Evolutionary conservation across 176 grass and related monocot genomes (phyloP).

Genomic region (Ensete glaucum): DNA sequence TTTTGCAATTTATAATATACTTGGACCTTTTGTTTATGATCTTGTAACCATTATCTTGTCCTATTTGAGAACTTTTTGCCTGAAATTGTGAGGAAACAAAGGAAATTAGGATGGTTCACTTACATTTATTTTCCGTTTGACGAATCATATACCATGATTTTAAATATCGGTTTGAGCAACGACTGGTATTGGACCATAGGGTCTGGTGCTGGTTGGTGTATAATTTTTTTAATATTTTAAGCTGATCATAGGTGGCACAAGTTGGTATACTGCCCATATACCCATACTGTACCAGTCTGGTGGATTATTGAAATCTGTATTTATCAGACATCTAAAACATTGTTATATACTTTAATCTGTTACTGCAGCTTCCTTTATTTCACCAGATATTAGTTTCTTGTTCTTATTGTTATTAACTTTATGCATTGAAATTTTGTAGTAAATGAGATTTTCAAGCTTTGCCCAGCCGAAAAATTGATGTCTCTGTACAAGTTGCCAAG

Average conservation of each 20-base stretch:
- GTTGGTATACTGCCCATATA: no score
- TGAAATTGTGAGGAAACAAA: neutral
- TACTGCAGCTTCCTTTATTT: neutral
- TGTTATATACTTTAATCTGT: neutral
- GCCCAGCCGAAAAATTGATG: conserved; percentile 57
- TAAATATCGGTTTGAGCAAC: no score
- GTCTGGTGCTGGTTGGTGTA: no score
- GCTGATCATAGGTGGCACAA: no score
- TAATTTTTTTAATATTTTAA: no score
- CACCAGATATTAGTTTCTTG: neutral
- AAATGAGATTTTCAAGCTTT: conserved; percentile 80
- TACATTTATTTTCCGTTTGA: no score
- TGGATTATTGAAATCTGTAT: no score
- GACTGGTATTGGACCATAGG: no score
- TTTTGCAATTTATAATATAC: neutral
- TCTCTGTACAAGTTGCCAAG: conserved; percentile 76
- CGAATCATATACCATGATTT: no score
- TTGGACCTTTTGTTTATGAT: neutral
- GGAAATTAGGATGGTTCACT: neutral
- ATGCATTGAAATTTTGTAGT: conserved; percentile 36
- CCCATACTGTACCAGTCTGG: no score
- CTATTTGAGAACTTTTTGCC: neutral
- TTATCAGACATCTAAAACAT: no score
- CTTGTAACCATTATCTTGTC: neutral
- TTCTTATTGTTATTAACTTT: neutral